These are phyloP conservation scores for Neofusicoccum cordaticola DNA, from an alignment of 2,329 filamentous ascomycete genomes.

Conservation along the genomic window DNA sequence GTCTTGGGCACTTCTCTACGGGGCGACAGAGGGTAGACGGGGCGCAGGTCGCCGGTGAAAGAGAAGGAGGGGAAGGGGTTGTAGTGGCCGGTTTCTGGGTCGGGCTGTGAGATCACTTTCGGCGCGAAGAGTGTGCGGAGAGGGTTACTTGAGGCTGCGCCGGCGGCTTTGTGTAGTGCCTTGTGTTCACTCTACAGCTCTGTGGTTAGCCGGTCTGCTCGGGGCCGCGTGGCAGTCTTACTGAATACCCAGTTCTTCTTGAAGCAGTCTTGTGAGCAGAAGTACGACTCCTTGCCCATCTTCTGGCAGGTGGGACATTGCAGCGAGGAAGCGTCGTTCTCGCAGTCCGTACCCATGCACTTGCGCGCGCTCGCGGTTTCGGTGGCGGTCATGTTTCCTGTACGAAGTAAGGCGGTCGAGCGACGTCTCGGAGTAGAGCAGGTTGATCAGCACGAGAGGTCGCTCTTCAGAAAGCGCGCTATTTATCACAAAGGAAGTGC, in stretches of 20 bases:
- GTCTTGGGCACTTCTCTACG: conserved; percentile 63
- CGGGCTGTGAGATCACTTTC: conserved; percentile 83
- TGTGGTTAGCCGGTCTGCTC: conserved; percentile 20
- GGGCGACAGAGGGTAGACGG: conserved; percentile 63
- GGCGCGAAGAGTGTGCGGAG: conserved; percentile 73
- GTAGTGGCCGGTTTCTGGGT: conserved; percentile 83
- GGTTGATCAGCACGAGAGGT: neutral
- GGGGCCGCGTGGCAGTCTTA: conserved; percentile 23
- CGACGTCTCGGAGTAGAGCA: neutral
- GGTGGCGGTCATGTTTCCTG: conserved; percentile 26
- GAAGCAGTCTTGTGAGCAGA: conserved; percentile 98
- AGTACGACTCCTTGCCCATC: conserved; percentile 84
- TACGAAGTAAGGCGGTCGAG: neutral
- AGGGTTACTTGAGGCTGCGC: conserved; percentile 51
- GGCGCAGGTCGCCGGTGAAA: conserved; percentile 77
- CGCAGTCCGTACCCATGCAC: conserved; percentile 80
- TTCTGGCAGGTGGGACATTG: conserved; percentile 97
- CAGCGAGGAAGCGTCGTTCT: conserved; percentile 77
- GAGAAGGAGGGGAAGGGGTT: conserved; percentile 89
- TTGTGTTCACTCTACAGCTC: conserved; percentile 72
- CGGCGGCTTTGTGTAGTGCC: conserved; percentile 73
- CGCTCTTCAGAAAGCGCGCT: neutral
- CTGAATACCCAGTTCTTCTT: conserved; percentile 89
- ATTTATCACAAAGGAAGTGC: neutral
- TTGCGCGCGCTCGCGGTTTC: conserved; percentile 55